phyloP scores from a whole-genome alignment of 208 protist species.

The Angomonas deanei region DNA sequence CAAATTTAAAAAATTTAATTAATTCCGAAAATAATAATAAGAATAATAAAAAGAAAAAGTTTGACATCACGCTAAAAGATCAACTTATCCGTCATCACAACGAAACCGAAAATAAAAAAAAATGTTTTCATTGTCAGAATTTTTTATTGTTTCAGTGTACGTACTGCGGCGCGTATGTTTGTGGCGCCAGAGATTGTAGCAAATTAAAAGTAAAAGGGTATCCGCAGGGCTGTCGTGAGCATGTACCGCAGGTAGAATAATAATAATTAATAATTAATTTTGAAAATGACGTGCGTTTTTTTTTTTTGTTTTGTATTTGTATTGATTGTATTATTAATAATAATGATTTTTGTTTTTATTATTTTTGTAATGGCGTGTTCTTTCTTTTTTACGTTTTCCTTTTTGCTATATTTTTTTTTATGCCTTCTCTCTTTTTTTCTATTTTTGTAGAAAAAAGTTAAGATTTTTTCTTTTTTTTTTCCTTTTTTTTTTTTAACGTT shows the following conservation, averaged over 20 bases:
- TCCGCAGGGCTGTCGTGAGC: slow-evolving; percentile 44
- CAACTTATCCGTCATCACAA: no score
- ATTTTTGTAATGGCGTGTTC: background rate
- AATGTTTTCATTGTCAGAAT: no score
- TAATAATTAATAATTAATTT: background rate
- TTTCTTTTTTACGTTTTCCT: background rate
- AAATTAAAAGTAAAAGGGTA: slow-evolving; percentile 42
- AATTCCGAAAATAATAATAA: no score
- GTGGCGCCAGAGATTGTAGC: slow-evolving; percentile 39
- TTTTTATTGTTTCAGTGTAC: slow-evolving; percentile 60
- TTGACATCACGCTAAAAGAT: slow-evolving; percentile 41
- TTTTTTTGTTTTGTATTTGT: slow-evolving; percentile 6
- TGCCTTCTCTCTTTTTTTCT: background rate
- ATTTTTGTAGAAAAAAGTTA: background rate
- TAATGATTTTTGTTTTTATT: background rate
- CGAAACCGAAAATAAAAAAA: no score
- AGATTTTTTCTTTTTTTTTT: background rate
- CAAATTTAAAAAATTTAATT: no score
- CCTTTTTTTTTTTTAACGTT: background rate
- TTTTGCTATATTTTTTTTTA: background rate
- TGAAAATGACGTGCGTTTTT: background rate
- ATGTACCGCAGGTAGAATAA: slow-evolving; percentile 21
- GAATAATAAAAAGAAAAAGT: slow-evolving; percentile 52
- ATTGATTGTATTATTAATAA: background rate
- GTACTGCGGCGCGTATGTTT: slow-evolving; percentile 68